Base-by-base conservation (phyloP, 352 stramenopile species). In the Pythium oligandrum region DNA sequence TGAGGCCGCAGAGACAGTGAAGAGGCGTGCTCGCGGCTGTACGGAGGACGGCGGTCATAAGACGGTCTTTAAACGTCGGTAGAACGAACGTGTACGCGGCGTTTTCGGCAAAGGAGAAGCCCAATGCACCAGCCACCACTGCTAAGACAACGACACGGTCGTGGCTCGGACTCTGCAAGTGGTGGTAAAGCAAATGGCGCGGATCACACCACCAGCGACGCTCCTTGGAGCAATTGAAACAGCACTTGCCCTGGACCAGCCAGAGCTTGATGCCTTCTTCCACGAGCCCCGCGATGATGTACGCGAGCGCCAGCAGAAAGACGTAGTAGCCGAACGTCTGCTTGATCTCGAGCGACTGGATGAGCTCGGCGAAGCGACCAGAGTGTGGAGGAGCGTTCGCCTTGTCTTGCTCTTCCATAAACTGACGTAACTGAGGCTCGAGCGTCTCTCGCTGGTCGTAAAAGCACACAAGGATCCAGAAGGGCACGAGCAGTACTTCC, bases 211-310 rank as follows among this genome's bases (percentile, higher is more conserved):
- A 65, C 62, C 71, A 76, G 30, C 66, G 40, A 10, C 53, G 47
- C 4, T 42, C 35, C 9, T 9, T 61, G 37, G 38, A 53, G 37
- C 58, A 64, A 11, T 51, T 55, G 48, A 66, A 75, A 53, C 70
- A 74, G 45, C 74, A 87, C 6, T 51, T 57, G 33, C 74, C 65
- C 12, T 87, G 75, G 2, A 89, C 75, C 44, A 89, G 34, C 78
- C 82, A 90, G 40, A 77, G 70, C 48, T 90, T 89, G 47, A 84
- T 45, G 30, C 61, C 69, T 52, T 89, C 82, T 48, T 90, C 78
- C 26, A 90, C 77, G 4, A 87, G 58, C 34, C 53, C 75, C 0
- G 82, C 77, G 33, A 90, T 70, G 8, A 83, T 54, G 53, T 82
- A 89, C 8, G 75, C 67, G 43, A 76, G 38, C 7, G 57, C 56